A percentile compares a stretch with the other conserved stretches of the same genome.
Evolutionary conservation across 805 yeast species (phyloP).

Genomic region (Ogataea salicorniae): DNA sequence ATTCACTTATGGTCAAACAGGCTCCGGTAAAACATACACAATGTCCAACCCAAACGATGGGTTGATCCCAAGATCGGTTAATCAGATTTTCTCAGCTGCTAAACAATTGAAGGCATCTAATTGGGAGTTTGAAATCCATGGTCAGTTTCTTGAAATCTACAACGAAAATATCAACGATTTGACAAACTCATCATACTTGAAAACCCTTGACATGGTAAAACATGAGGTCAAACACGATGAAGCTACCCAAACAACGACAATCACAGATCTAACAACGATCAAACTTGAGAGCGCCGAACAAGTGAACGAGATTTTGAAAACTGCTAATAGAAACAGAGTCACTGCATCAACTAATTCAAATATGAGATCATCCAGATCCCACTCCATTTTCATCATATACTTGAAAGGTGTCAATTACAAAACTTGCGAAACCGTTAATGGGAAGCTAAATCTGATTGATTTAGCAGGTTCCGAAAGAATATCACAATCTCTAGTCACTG

Average conservation of each 20-base stretch:
- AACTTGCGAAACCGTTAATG: constrained; percentile 45
- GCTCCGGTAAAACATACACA: constrained; percentile 90
- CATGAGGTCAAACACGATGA: constrained; percentile 73
- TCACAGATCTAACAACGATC: constrained; percentile 55
- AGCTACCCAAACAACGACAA: constrained; percentile 43
- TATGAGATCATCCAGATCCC: constrained; percentile 87
- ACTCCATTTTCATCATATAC: constrained; percentile 67
- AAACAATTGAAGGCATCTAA: constrained; percentile 44
- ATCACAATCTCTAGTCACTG: constrained; percentile 66
- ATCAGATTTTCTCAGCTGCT: constrained; percentile 60
- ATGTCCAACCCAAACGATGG: constrained; percentile 75
- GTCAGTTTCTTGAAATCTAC: constrained; percentile 85
- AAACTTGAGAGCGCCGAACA: constrained; percentile 38
- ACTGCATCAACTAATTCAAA: constrained; percentile 82
- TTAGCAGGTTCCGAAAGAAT: constrained; percentile 93
- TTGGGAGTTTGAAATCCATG: constrained; percentile 58
- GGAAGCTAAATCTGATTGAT: constrained; percentile 77
- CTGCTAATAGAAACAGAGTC: constrained; percentile 58
- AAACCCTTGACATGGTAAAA: constrained; percentile 28
- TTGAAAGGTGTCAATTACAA: constrained; percentile 48
- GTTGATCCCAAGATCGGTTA: constrained; percentile 71
- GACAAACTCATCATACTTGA: constrained; percentile 30
- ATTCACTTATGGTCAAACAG: constrained; percentile 96
- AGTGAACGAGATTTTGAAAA: constrained; percentile 45
- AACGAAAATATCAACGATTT: constrained; percentile 78